These are phyloP conservation scores for Candida parachauliodes DNA, from an alignment of 805 yeast genomes.

Conservation along the genomic window DNA sequence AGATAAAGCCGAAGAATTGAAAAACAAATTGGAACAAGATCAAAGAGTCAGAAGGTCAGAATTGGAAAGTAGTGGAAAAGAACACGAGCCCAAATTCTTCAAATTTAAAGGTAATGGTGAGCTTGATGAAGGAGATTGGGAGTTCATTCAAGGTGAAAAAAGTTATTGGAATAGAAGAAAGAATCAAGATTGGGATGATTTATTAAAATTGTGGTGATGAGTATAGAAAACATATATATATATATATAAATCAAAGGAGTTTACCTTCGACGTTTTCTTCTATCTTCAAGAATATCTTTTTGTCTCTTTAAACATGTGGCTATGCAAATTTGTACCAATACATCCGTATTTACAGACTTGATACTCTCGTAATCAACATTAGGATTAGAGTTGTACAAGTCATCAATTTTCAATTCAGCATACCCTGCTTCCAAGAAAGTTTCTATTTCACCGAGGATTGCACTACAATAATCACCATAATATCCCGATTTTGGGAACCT, in stretches of 20 bases:
- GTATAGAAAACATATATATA: slow-evolving; percentile 2
- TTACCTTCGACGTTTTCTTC: not conserved
- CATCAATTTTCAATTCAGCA: slow-evolving; percentile 7
- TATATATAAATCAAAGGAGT: not conserved
- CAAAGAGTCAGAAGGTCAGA: slow-evolving; percentile 76
- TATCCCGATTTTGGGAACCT: slow-evolving; percentile 8
- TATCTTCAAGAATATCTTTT: slow-evolving; percentile 6
- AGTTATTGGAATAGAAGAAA: slow-evolving; percentile 81
- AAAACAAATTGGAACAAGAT: slow-evolving; percentile 66
- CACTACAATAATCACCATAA: slow-evolving; percentile 4
- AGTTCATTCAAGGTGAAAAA: slow-evolving; percentile 50
- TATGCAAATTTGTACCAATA: slow-evolving; percentile 9
- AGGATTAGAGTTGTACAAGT: not conserved
- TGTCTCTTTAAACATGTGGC: slow-evolving; percentile 9
- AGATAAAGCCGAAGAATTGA: slow-evolving; percentile 68
- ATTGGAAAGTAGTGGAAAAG: slow-evolving; percentile 41
- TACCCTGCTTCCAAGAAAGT: slow-evolving; percentile 5
- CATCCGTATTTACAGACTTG: slow-evolving; percentile 4
- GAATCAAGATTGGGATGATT: slow-evolving; percentile 55
- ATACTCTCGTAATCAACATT: slow-evolving; percentile 8
- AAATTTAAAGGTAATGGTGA: slow-evolving; percentile 34
- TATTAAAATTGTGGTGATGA: slow-evolving; percentile 62
- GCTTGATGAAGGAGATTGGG: slow-evolving; percentile 50
- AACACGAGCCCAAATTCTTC: slow-evolving; percentile 64
- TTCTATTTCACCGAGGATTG: slow-evolving; percentile 5